A percentile compares a stretch with the other conserved stretches of the same genome.
phyloP scores from a whole-genome alignment of 176 grass and related monocot genomes.

The Thinopyrum elongatum region DNA sequence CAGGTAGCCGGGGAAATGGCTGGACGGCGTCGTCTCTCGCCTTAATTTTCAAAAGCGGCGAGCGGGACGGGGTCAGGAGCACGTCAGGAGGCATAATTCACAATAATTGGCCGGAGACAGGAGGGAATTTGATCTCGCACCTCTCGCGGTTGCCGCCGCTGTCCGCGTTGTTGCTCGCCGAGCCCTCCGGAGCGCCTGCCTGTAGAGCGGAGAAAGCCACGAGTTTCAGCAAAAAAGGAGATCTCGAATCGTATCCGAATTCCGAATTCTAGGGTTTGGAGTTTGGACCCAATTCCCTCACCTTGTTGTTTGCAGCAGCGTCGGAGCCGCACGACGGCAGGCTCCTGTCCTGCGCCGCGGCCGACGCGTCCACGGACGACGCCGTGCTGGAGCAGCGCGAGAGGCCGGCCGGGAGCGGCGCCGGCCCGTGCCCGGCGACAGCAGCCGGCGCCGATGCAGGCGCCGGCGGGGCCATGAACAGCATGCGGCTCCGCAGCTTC shows the following conservation, averaged over 20 bases:
- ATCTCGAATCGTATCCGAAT: slow-evolving; percentile 36
- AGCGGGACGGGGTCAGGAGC: background rate
- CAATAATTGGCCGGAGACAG: background rate
- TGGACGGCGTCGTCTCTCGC: slow-evolving; percentile 60
- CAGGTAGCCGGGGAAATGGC: slow-evolving; percentile 29
- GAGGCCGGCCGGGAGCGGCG: background rate
- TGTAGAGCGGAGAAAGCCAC: slow-evolving; percentile 21
- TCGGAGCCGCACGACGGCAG: slow-evolving; percentile 32
- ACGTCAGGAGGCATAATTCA: slow-evolving; percentile 36
- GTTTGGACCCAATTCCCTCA: slow-evolving; percentile 34
- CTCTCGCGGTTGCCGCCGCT: slow-evolving; percentile 44
- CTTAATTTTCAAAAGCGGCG: slow-evolving; percentile 29
- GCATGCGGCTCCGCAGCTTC: slow-evolving; percentile 67
- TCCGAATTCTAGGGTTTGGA: slow-evolving; percentile 41
- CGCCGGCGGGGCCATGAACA: slow-evolving; percentile 49
- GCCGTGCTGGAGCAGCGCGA: slow-evolving; percentile 71
- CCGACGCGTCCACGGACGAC: slow-evolving; percentile 22
- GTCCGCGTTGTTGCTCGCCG: slow-evolving; percentile 41
- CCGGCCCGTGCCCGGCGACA: background rate
- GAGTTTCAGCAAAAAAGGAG: slow-evolving; percentile 32
- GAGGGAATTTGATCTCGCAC: slow-evolving; percentile 35
- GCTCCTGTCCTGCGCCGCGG: background rate
- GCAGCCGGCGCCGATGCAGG: background rate
- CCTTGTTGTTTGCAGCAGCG: slow-evolving; percentile 30
- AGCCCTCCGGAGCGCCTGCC: slow-evolving; percentile 34